phyloP scores from a whole-genome alignment of 441 rosid species.

The Aquilaria agallochum region DNA sequence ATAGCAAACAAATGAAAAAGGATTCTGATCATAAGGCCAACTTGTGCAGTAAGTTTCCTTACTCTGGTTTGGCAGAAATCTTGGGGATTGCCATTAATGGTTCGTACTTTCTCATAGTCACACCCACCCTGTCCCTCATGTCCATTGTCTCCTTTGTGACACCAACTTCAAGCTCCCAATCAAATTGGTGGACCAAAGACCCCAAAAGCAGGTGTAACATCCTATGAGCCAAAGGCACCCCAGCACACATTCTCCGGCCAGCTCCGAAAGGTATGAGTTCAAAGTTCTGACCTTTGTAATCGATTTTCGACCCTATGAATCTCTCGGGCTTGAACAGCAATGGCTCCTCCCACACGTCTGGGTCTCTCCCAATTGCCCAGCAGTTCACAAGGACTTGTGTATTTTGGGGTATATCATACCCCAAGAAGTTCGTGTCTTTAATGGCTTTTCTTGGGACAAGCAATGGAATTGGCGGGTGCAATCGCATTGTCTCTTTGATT shows the following conservation, averaged over 20 bases:
- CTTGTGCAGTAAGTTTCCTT: too few species aligned
- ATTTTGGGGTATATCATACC: constrained; percentile 34
- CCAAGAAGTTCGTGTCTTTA: constrained; percentile 28
- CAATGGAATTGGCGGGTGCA: constrained; percentile 40
- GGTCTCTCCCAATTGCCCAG: constrained; percentile 48
- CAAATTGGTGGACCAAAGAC: constrained; percentile 27
- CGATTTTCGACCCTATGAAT: constrained; percentile 28
- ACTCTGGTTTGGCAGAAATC: too few species aligned
- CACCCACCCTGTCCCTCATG: constrained; percentile 25
- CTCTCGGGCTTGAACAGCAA: constrained; percentile 35
- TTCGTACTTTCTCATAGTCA: constrained; percentile 18
- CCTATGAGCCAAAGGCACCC: constrained; percentile 29
- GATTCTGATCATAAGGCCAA: too few species aligned
- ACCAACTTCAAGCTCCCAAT: constrained; percentile 20
- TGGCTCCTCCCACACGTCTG: constrained; percentile 41
- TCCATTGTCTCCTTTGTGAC: constrained; percentile 5
- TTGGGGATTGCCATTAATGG: not conserved
- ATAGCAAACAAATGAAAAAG: too few species aligned
- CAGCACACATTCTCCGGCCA: constrained; percentile 47
- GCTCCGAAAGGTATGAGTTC: constrained; percentile 48
- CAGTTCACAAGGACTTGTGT: constrained; percentile 41
- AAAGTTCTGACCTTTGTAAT: constrained; percentile 32
- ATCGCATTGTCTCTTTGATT: constrained; percentile 37
- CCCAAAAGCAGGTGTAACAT: constrained; percentile 17
- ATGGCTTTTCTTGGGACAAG: constrained; percentile 34